Conservation (phyloP, 331 rosid species). For the Pyracantha coccinea region DNA sequence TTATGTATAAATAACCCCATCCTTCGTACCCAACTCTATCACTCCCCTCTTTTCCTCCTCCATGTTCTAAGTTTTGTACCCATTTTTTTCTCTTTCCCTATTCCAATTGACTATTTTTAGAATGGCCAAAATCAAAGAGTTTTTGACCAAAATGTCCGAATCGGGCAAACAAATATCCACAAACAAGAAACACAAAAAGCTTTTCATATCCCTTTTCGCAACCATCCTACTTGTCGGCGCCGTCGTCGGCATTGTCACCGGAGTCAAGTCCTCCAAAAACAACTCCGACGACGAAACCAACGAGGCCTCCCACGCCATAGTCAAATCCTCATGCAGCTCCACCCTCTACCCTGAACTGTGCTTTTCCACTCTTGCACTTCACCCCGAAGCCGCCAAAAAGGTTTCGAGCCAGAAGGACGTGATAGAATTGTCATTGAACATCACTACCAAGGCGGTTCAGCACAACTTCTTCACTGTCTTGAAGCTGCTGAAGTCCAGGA, state of each 20-base stretch:
- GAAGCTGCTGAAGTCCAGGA: slow-evolving; percentile 22
- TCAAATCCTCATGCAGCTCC: slow-evolving; percentile 47
- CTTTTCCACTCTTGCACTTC: slow-evolving; percentile 40
- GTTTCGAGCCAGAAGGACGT: slow-evolving; percentile 40
- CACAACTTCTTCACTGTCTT: slow-evolving; percentile 36
- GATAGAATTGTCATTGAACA: slow-evolving; percentile 36
- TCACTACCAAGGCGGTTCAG: slow-evolving; percentile 37
- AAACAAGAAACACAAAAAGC: slow-evolving; percentile 18
- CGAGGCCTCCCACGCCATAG: slow-evolving; percentile 43
- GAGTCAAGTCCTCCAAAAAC: slow-evolving; percentile 19
- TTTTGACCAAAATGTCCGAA: slow-evolving; percentile 20
- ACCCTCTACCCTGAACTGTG: slow-evolving; percentile 77
- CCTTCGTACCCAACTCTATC: neutral
- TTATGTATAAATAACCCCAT: neutral
- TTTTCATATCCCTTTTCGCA: slow-evolving; percentile 32
- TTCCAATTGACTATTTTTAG: neutral
- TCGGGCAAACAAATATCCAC: slow-evolving; percentile 1
- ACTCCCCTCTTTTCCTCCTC: neutral
- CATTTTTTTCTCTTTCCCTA: neutral
- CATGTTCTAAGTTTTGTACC: neutral
- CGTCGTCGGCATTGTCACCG: slow-evolving; percentile 31
- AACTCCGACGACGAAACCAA: neutral
- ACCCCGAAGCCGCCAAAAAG: slow-evolving; percentile 11
- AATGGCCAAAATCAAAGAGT: slow-evolving; percentile 24
- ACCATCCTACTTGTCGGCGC: slow-evolving; percentile 34